Conservation (phyloP, 352 stramenopile species). For the Globisporangium middletonii region DNA sequence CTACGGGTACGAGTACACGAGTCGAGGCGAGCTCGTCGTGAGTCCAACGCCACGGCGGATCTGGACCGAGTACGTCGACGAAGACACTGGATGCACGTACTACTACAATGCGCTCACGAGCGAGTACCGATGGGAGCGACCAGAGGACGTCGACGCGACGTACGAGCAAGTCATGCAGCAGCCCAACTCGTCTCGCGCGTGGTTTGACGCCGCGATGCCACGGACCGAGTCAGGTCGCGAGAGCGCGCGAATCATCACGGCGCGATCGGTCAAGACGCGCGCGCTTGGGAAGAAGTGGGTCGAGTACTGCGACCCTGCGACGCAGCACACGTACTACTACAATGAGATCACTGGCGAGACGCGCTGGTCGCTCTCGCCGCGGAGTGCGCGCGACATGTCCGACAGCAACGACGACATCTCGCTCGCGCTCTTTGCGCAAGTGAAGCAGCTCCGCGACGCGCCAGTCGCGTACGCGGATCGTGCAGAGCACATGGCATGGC, state of each 20-base stretch:
- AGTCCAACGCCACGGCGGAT: constrained; percentile 29
- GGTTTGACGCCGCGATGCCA: constrained; percentile 37
- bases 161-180: constrained; percentile 43
- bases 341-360: constrained; percentile 87
- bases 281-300: constrained; percentile 74
- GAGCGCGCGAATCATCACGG: constrained; percentile 18
- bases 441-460: constrained; percentile 38
- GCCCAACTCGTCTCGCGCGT: constrained; percentile 47
- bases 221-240: constrained; percentile 7
- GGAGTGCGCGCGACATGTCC: constrained; percentile 46
- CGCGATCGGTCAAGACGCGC: constrained; percentile 29
- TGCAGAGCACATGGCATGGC: constrained; percentile 59
- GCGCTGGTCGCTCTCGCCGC: constrained; percentile 77
- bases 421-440: constrained; percentile 43
- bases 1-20: constrained; percentile 65
- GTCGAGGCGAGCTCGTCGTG: constrained; percentile 25
- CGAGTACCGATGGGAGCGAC: constrained; percentile 79
- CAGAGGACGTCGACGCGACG: constrained; percentile 44
- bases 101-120: constrained; percentile 70
- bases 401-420: constrained; percentile 56
- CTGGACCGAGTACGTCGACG: constrained; percentile 61
- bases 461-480: constrained; percentile 46
- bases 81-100: constrained; percentile 37
- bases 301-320: constrained; percentile 73
- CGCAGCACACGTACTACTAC: constrained; percentile 87